A percentile compares a stretch with the other conserved stretches of the same genome.
Evolutionary conservation across 495 filamentous ascomycete genomes (phyloP).

Genomic region (Pseudoneurospora amorphoporcata): DNA sequence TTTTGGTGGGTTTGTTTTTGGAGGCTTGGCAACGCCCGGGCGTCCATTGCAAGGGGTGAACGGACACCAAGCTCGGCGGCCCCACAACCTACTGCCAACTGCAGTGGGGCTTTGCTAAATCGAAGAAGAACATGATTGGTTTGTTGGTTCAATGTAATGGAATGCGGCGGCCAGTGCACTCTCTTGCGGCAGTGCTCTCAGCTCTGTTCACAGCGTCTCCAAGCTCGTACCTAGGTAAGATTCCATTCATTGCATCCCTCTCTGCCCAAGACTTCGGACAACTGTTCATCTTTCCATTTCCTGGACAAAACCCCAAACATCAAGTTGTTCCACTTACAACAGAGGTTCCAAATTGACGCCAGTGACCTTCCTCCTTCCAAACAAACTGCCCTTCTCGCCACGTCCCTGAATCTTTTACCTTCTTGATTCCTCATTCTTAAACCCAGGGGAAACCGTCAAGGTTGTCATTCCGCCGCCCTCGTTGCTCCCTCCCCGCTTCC

Average conservation of each 20-base stretch:
- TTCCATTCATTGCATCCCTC: background rate
- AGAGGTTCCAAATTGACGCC: background rate
- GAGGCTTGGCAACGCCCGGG: background rate
- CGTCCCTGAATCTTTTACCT: background rate
- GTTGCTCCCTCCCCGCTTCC: background rate
- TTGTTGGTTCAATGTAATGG: background rate
- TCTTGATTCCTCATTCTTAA: background rate
- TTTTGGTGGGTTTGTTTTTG: background rate
- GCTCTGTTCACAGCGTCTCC: background rate
- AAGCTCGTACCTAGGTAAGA: background rate
- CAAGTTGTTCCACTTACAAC: background rate
- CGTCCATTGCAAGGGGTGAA: background rate
- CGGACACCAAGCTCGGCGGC: background rate
- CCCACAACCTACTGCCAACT: background rate
- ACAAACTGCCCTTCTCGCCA: background rate
- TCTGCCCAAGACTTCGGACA: background rate
- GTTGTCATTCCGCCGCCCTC: background rate
- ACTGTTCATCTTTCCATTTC: background rate
- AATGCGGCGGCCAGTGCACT: background rate
- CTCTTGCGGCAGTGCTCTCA: background rate
- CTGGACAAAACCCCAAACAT: background rate
- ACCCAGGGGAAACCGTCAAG: background rate
- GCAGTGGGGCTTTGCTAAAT: background rate
- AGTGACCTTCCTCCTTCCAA: background rate
- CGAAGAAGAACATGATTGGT: background rate